Base-by-base conservation (phyloP, 495 filamentous ascomycete genomes). In the Sordaria brevicollis region DNA sequence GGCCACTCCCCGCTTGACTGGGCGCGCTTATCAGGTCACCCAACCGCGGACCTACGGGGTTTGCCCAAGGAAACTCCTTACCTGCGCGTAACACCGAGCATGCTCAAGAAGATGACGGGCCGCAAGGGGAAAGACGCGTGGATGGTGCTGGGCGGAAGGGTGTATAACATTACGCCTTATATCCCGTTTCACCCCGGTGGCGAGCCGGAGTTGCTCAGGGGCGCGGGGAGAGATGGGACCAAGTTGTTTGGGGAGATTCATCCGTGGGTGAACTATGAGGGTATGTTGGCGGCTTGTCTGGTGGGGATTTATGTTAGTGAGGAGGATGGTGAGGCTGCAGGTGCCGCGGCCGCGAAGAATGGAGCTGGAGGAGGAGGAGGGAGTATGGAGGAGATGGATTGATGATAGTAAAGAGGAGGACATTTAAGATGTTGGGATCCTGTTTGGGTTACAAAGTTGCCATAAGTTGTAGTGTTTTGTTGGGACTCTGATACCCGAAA, bases 201-300 rank as follows among this genome's bases (percentile, higher is more conserved):
- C 4, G 92, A 91, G 81, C 90, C 88, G 4, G 93, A 99, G 82
- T 75, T 98, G 74, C 83, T 97, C 78, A 85, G 91, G 29, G 90
- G 85, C 17, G 94, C 93, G 2, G 95, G 92, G 19, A 85, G 87
- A 71, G 90, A 93, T 75, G 92, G 89, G 38, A 88, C 85, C 6
- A 89, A 88, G 81, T 74, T 99, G 75, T 98, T 99, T 79, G 88
- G 90, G 71, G 93, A 97, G 82, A 86, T 94, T 29, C 95, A 99
- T 83, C 93, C 94, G 19, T 99, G 96, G 95, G 94, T 99, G 10
- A 99, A 96, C 75, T 96, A 92, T 84, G 96, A 98, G 82, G 91
- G 90, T 4, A 97, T 99, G 87, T 79, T 99, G 67, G 87, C 88
- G 31, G 87, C 90, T 74, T 97, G 94, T 79, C 74, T 97, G 72